Evolutionary conservation across 2,329 filamentous ascomycete genomes (phyloP).

Genomic region (Cryphonectria japonica): DNA sequence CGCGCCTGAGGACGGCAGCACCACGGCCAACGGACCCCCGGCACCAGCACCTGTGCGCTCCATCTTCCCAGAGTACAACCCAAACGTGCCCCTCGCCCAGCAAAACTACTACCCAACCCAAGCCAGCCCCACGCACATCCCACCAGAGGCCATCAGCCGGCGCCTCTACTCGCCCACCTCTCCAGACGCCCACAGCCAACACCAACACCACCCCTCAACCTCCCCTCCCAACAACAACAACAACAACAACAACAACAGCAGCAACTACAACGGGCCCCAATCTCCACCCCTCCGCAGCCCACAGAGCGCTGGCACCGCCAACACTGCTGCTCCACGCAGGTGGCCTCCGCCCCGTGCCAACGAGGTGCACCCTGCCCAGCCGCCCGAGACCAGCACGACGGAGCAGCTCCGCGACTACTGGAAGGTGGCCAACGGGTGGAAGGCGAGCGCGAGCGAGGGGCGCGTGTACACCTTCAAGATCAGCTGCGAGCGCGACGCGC

Average conservation of each 20-base stretch:
- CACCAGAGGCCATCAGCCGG: constrained; percentile 66
- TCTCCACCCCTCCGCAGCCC: constrained; percentile 39
- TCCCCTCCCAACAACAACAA: background rate
- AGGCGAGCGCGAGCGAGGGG: constrained; percentile 62
- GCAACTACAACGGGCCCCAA: constrained; percentile 15
- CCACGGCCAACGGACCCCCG: constrained; percentile 25
- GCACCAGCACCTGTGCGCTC: constrained; percentile 57
- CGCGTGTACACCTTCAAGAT: constrained; percentile 63
- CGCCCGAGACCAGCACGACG: constrained; percentile 55
- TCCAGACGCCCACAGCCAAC: constrained; percentile 27
- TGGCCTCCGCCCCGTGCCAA: constrained; percentile 39
- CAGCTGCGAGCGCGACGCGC: constrained; percentile 60
- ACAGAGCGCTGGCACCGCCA: constrained; percentile 36
- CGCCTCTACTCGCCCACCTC: constrained; percentile 58
- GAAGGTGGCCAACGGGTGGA: constrained; percentile 73
- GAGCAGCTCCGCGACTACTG: constrained; percentile 68
- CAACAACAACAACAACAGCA: background rate
- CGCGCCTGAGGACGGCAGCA: constrained; percentile 31
- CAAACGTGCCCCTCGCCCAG: constrained; percentile 64
- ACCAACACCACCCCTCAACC: constrained; percentile 6
- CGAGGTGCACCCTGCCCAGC: constrained; percentile 50
- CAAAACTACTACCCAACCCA: constrained; percentile 74
- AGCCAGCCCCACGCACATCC: constrained; percentile 65
- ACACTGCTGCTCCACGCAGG: constrained; percentile 23
- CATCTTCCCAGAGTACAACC: constrained; percentile 78